phyloP scores from a whole-genome alignment of 2,329 filamentous ascomycete genomes.

The Diplocarpon rosae region DNA sequence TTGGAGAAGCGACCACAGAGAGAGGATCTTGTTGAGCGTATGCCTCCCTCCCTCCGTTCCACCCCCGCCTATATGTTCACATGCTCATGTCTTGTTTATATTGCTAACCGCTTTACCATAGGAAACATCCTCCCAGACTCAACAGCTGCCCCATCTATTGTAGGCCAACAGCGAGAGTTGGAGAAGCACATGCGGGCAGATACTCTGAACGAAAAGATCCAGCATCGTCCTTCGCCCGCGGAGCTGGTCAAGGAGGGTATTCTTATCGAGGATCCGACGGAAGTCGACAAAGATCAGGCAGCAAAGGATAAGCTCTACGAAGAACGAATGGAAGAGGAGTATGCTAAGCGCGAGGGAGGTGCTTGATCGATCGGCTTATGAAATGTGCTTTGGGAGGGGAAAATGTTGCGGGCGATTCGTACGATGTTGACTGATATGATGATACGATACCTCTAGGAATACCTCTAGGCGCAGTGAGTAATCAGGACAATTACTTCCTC shows the following conservation, averaged over 20 bases:
- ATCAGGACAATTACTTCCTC: background rate
- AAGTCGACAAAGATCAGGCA: slow-evolving; percentile 29
- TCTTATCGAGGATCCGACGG: slow-evolving; percentile 55
- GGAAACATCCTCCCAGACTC: slow-evolving; percentile 80
- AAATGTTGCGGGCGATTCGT: background rate
- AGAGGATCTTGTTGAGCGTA: slow-evolving; percentile 70
- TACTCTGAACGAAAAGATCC: slow-evolving; percentile 76
- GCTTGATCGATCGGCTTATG: slow-evolving; percentile 32
- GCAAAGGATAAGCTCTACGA: slow-evolving; percentile 35
- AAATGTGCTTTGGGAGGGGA: background rate
- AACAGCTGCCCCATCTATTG: slow-evolving; percentile 65
- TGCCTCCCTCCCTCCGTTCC: slow-evolving; percentile 23
- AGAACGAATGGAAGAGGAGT: slow-evolving; percentile 53
- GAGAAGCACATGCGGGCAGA: slow-evolving; percentile 82
- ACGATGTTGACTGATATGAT: slow-evolving; percentile 1
- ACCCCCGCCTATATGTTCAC: background rate
- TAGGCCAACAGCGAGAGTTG: slow-evolving; percentile 73
- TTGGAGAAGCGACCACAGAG: slow-evolving; percentile 55
- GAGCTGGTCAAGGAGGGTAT: slow-evolving; percentile 71
- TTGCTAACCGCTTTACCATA: slow-evolving; percentile 28
- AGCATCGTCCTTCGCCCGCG: slow-evolving; percentile 64
- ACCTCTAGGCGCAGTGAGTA: slow-evolving; percentile 2
- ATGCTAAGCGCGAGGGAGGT: slow-evolving; percentile 51
- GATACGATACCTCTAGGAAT: slow-evolving; percentile 10
- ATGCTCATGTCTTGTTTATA: background rate